Evolutionary conservation across 805 yeast species (phyloP).

Genomic region (Kodamaea restingae): DNA sequence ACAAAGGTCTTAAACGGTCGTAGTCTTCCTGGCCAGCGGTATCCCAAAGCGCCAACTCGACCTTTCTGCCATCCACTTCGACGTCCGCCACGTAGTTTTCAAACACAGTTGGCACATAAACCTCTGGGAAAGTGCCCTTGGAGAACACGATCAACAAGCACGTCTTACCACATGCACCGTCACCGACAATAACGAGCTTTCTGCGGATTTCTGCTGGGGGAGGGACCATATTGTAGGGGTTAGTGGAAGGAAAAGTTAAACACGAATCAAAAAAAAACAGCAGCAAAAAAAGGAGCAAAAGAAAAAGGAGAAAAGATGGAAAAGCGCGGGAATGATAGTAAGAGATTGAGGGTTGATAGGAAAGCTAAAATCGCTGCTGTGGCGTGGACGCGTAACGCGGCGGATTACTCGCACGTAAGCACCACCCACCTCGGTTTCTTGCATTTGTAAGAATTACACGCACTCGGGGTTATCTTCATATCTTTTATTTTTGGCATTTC

Average conservation of each 20-base stretch:
- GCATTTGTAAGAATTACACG: too few species aligned
- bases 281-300: slow-evolving; percentile 3
- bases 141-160: slow-evolving; percentile 31
- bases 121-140: slow-evolving; percentile 30
- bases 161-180: slow-evolving; percentile 31
- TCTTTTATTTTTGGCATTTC: too few species aligned
- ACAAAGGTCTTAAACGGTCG: slow-evolving; percentile 42
- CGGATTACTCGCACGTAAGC: too few species aligned
- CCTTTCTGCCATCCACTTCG: slow-evolving; percentile 54
- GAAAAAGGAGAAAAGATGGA: slow-evolving; percentile 3
- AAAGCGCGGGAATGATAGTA: neutral
- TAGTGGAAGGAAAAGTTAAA: slow-evolving; percentile 2
- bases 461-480: too few species aligned
- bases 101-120: slow-evolving; percentile 53
- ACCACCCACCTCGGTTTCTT: too few species aligned
- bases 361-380: too few species aligned
- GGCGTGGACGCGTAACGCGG: too few species aligned
- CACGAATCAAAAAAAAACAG: slow-evolving; percentile 5
- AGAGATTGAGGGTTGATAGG: too few species aligned
- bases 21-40: slow-evolving; percentile 93
- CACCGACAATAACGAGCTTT: slow-evolving; percentile 30
- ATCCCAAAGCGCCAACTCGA: slow-evolving; percentile 45
- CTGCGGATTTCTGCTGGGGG: slow-evolving; percentile 43
- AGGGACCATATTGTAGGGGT: slow-evolving; percentile 30
- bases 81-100: slow-evolving; percentile 98